These are phyloP conservation scores for Mortierella sp. DNA, from an alignment of 371 early-diverging fungal genomes.

Conservation along the genomic window DNA sequence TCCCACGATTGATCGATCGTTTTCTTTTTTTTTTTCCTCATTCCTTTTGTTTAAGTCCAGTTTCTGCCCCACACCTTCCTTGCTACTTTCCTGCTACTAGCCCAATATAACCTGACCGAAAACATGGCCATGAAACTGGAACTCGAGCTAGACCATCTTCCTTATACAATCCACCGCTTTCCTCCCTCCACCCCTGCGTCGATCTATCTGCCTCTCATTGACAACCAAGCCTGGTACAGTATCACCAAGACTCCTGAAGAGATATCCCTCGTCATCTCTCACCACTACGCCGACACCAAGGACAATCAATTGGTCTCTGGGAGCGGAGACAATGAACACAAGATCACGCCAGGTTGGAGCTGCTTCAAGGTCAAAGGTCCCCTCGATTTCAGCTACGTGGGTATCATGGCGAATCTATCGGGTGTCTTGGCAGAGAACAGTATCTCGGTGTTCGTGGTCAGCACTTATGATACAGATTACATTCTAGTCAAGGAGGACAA, in stretches of 20 bases:
- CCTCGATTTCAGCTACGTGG: slow-evolving; percentile 81
- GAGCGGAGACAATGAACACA: slow-evolving; percentile 38
- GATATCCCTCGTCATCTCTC: slow-evolving; percentile 67
- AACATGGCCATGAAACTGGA: slow-evolving; percentile 30
- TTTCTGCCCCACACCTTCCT: neutral
- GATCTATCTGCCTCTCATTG: slow-evolving; percentile 52
- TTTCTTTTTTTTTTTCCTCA: neutral
- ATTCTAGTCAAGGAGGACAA: slow-evolving; percentile 73
- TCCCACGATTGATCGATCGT: slow-evolving; percentile 1
- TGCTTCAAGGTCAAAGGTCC: slow-evolving; percentile 73
- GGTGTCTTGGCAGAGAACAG: slow-evolving; percentile 64
- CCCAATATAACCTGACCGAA: neutral
- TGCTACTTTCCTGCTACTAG: neutral
- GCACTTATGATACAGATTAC: slow-evolving; percentile 86
- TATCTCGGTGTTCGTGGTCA: slow-evolving; percentile 78
- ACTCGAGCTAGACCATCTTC: slow-evolving; percentile 25
- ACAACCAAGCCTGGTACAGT: slow-evolving; percentile 63
- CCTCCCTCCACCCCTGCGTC: slow-evolving; percentile 36
- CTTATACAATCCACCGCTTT: slow-evolving; percentile 53
- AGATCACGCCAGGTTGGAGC: slow-evolving; percentile 67
- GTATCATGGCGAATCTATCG: slow-evolving; percentile 72
- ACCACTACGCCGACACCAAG: slow-evolving; percentile 21
- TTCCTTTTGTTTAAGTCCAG: neutral
- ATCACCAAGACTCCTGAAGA: slow-evolving; percentile 67
- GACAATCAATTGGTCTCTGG: slow-evolving; percentile 20